A percentile compares a stretch with the other conserved stretches of the same genome.
phyloP scores from a whole-genome alignment of 306 rosid species.

The Cicer arietinum region DNA sequence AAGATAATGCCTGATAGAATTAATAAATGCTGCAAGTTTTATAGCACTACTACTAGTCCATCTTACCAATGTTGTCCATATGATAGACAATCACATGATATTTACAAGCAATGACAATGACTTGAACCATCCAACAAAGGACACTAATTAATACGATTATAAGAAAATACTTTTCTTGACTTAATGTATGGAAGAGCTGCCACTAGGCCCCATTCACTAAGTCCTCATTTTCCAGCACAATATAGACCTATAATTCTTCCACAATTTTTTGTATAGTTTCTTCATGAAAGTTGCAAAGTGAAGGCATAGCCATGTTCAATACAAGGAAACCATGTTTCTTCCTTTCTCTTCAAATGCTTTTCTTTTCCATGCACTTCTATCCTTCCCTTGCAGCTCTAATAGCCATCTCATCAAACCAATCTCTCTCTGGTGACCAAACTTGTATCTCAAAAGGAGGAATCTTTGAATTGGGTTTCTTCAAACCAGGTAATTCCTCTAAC shows the following conservation, averaged over 20 bases:
- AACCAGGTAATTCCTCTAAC: slow-evolving; percentile 55
- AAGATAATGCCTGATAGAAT: background rate
- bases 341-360: slow-evolving; percentile 40
- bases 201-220: background rate
- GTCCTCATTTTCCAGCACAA: background rate
- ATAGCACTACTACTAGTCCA: background rate
- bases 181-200: background rate
- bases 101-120: slow-evolving; percentile 1
- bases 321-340: slow-evolving; percentile 39
- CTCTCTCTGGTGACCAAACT: slow-evolving; percentile 62
- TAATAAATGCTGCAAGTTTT: slow-evolving; percentile 7
- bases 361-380: slow-evolving; percentile 22
- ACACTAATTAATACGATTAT: background rate
- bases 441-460: slow-evolving; percentile 46
- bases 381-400: slow-evolving; percentile 48
- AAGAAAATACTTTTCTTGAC: background rate
- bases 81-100: background rate
- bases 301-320: slow-evolving; percentile 38
- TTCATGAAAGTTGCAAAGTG: background rate
- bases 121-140: slow-evolving; percentile 6
- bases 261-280: background rate
- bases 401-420: slow-evolving; percentile 48
- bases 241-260: background rate
- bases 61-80: background rate
- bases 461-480: slow-evolving; percentile 64